A percentile compares a stretch with the other conserved stretches of the same genome.
Conservation (phyloP, 2,329 filamentous ascomycete genomes). For the Dothideomycetidae sp. region DNA sequence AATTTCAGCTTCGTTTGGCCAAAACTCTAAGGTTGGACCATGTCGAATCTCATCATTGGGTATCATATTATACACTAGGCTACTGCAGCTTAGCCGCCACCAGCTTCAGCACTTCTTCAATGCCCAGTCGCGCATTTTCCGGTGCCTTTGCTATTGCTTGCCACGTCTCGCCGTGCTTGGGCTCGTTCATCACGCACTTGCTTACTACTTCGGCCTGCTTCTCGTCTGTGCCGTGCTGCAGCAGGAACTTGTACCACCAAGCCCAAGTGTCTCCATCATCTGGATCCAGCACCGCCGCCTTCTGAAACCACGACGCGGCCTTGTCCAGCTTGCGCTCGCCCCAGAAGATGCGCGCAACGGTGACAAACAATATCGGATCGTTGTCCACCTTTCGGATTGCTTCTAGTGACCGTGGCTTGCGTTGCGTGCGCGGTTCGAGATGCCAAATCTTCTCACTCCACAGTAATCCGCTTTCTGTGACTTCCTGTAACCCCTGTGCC, state of each 20-base stretch:
- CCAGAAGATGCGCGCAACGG: constrained; percentile 93
- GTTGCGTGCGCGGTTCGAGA: constrained; percentile 78
- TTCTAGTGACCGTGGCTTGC: constrained; percentile 79
- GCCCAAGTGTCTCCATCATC: constrained; percentile 91
- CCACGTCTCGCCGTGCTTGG: constrained; percentile 87
- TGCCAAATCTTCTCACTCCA: constrained; percentile 96
- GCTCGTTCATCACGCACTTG: constrained; percentile 73
- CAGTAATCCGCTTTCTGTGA: constrained; percentile 71
- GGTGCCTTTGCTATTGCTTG: constrained; percentile 76
- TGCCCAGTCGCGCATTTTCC: constrained; percentile 56
- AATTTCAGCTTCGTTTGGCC: too few relatives aligned
- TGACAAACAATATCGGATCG: constrained; percentile 76
- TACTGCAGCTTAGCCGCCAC: constrained; percentile 48
- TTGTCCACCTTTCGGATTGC: constrained; percentile 96
- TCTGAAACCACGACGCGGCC: constrained; percentile 94
- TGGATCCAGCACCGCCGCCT: constrained; percentile 74
- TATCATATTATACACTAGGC: not conserved
- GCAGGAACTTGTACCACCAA: constrained; percentile 91
- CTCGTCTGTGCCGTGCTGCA: constrained; percentile 86
- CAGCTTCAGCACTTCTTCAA: constrained; percentile 70
- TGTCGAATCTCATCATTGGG: constrained; percentile 1
- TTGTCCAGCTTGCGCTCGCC: constrained; percentile 82
- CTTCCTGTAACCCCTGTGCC: constrained; percentile 84
- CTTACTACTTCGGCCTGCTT: constrained; percentile 72
- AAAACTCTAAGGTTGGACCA: too few relatives aligned